A percentile compares a stretch with the other conserved stretches of the same genome.
phyloP scores from a whole-genome alignment of 164 flowering plant genomes.

The Dillenia turbinata region DNA sequence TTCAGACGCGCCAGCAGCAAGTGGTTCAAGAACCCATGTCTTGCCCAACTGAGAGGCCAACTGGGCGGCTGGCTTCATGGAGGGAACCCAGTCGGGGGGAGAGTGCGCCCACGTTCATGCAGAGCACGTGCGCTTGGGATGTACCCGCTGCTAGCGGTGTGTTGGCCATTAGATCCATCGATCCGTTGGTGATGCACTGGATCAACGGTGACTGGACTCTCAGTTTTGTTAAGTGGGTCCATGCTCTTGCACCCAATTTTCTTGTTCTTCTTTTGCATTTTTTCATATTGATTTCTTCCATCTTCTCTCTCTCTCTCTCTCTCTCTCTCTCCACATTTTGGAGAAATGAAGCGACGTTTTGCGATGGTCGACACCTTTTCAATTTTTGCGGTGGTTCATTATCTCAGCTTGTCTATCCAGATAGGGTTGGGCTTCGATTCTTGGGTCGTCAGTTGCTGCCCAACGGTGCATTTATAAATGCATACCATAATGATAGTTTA shows the following conservation, averaged over 20 bases:
- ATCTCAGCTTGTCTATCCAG: too few relatives aligned
- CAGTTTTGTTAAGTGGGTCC: conserved; percentile 39
- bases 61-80: conserved; percentile 68
- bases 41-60: conserved; percentile 28
- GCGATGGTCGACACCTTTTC: too few relatives aligned
- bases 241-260: conserved; percentile 39
- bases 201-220: conserved; percentile 54
- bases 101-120: conserved; percentile 79
- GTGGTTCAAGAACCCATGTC: conserved; percentile 97
- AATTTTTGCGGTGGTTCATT: too few relatives aligned
- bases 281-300: conserved; percentile 1
- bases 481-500: too few relatives aligned
- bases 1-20: conserved; percentile 68
- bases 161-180: conserved; percentile 94
- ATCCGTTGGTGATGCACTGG: conserved; percentile 96
- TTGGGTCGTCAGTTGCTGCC: too few relatives aligned
- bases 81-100: conserved; percentile 64
- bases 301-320: not conserved
- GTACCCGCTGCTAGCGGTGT: conserved; percentile 80
- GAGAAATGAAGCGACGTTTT: too few relatives aligned
- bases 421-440: too few relatives aligned
- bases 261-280: not conserved
- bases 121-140: conserved; percentile 61
- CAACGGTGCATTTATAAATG: too few relatives aligned
- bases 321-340: too few relatives aligned